phyloP scores from a whole-genome alignment of 176 grass and related monocot genomes.

The Rhipidocladum racemiflorum region DNA sequence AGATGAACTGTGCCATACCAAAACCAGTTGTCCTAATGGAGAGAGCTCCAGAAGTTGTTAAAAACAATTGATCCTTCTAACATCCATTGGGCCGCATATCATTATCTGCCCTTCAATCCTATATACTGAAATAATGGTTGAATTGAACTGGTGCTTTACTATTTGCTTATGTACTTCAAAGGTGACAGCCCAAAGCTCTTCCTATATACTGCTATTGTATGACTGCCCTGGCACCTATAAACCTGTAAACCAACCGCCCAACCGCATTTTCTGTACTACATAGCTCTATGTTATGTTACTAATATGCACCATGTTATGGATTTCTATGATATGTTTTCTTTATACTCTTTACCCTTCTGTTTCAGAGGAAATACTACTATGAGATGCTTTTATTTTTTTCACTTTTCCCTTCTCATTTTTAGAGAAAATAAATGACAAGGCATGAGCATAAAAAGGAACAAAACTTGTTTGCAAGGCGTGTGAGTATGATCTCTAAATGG shows the following conservation, averaged over 20 bases:
- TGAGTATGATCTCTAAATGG: background rate
- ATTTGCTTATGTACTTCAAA: slow-evolving; percentile 30
- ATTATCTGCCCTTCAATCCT: slow-evolving; percentile 15
- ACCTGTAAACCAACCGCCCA: slow-evolving; percentile 27
- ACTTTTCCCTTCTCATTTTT: background rate
- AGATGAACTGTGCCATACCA: slow-evolving; percentile 15
- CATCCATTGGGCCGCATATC: background rate
- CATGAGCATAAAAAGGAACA: slow-evolving; percentile 25
- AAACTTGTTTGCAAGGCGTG: background rate
- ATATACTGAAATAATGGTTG: slow-evolving; percentile 35
- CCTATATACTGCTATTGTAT: slow-evolving; percentile 19
- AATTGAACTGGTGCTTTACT: slow-evolving; percentile 30
- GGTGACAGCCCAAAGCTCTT: slow-evolving; percentile 1
- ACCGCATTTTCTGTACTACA: slow-evolving; percentile 30
- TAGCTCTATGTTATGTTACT: slow-evolving; percentile 27
- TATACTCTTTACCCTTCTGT: background rate
- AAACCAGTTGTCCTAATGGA: slow-evolving; percentile 56
- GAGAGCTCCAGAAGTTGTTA: slow-evolving; percentile 41
- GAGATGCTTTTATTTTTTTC: background rate
- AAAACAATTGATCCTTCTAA: slow-evolving; percentile 33
- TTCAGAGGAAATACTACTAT: slow-evolving; percentile 2
- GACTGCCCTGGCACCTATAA: slow-evolving; percentile 15
- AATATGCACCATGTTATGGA: slow-evolving; percentile 25
- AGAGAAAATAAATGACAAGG: slow-evolving; percentile 22
- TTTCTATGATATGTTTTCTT: slow-evolving; percentile 8